Evolutionary conservation across 2,329 filamentous ascomycete species (phyloP).

Genomic region (Coniella lustricola): DNA sequence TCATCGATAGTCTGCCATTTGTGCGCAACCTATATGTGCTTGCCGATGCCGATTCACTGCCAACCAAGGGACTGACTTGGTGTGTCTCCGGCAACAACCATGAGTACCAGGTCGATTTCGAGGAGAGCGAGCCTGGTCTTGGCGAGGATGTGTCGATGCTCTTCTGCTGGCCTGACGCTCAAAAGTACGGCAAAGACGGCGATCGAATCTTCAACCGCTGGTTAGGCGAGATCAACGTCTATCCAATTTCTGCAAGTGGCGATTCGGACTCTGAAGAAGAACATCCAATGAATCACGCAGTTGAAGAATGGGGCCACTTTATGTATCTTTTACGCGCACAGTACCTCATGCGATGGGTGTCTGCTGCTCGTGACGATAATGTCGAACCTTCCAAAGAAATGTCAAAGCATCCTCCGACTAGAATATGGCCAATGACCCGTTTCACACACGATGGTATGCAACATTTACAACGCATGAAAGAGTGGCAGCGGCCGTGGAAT

Average conservation of each 20-base stretch:
- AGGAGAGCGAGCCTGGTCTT: conserved; percentile 18
- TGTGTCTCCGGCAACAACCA: conserved; percentile 25
- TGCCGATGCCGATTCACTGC: not conserved
- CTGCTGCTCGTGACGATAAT: not conserved
- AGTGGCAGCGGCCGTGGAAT: not conserved
- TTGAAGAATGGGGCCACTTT: too few species aligned
- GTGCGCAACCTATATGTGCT: conserved; percentile 2
- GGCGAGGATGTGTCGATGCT: conserved; percentile 23
- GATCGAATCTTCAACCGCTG: conserved; percentile 17
- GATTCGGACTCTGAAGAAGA: too few species aligned
- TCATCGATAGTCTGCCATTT: conserved; percentile 1
- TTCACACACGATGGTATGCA: conserved; percentile 21
- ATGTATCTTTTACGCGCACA: too few species aligned
- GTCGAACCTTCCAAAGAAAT: not conserved
- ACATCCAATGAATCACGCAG: too few species aligned
- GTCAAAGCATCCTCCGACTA: conserved; percentile 9
- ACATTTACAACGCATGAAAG: conserved; percentile 15
- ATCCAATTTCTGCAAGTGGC: not conserved
- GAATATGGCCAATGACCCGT: conserved; percentile 25
- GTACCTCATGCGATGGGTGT: too few species aligned
- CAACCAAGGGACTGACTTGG: conserved; percentile 22
- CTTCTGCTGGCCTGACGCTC: conserved; percentile 29
- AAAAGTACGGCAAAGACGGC: conserved; percentile 25
- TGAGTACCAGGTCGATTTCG: conserved; percentile 22
- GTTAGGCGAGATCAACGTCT: not conserved